Conservation (phyloP, 1,139 yeast species). For the Suhomyces yuchorum region DNA sequence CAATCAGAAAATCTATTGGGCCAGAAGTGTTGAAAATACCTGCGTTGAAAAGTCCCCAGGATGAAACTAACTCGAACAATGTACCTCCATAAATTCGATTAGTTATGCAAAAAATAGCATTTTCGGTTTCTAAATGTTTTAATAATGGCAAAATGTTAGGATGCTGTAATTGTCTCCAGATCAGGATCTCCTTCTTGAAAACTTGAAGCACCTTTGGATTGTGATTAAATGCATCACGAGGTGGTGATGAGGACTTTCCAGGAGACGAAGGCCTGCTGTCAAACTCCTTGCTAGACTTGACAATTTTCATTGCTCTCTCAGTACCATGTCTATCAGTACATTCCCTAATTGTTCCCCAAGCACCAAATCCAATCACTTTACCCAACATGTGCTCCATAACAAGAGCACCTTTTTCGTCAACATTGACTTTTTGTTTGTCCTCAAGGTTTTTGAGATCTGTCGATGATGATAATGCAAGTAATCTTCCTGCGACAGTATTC, state of each 20-base stretch:
- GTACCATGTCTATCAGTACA: constrained; percentile 50
- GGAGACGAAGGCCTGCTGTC: constrained; percentile 13
- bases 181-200: constrained; percentile 68
- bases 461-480: constrained; percentile 42
- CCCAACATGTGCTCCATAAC: constrained; percentile 67
- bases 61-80: constrained; percentile 69
- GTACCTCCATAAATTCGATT: constrained; percentile 79
- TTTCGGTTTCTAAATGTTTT: constrained; percentile 60
- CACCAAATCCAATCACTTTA: constrained; percentile 84
- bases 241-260: constrained; percentile 14
- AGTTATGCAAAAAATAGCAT: constrained; percentile 72
- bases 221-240: constrained; percentile 14
- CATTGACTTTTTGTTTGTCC: constrained; percentile 34
- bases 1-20: constrained; percentile 34
- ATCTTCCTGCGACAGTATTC: constrained; percentile 47
- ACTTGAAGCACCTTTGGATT: constrained; percentile 45
- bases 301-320: constrained; percentile 75
- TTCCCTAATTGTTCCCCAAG: constrained; percentile 89
- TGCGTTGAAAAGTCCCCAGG: constrained; percentile 56
- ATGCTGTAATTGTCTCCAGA: constrained; percentile 75
- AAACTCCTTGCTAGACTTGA: constrained; percentile 52
- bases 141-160: constrained; percentile 64
- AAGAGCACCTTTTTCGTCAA: constrained; percentile 63
- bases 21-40: constrained; percentile 33
- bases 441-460: constrained; percentile 38